Evolutionary conservation across 2,329 filamentous ascomycete genomes (phyloP).

Genomic region (Fusarium coffeatum): DNA sequence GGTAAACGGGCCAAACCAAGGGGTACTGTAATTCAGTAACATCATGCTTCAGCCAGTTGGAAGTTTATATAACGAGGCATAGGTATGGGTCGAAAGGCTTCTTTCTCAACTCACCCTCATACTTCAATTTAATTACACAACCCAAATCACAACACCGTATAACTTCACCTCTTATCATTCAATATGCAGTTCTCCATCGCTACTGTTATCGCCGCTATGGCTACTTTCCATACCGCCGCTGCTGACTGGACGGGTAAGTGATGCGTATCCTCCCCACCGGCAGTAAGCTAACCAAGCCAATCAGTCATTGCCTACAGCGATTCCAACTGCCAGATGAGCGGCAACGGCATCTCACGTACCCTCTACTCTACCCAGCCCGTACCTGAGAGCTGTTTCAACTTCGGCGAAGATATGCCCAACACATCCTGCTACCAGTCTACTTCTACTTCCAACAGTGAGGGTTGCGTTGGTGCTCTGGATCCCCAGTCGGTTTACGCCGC

Average conservation of each 20-base stretch:
- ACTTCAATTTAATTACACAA: background rate
- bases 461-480: background rate
- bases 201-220: background rate
- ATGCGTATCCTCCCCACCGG: rapidly evolving
- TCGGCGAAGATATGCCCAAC: background rate
- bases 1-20: background rate
- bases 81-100: rapidly evolving
- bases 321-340: background rate
- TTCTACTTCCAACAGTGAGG: background rate
- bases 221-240: background rate
- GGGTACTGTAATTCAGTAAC: background rate
- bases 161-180: background rate
- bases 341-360: background rate
- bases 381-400: background rate
- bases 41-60: background rate
- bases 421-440: background rate
- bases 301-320: background rate
- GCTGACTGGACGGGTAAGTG: background rate
- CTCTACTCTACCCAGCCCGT: background rate
- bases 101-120: background rate
- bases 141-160: background rate
- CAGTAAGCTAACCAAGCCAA: background rate
- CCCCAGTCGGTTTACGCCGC: background rate
- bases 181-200: background rate
- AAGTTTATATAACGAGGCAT: background rate